These are phyloP conservation scores for Eucalyptus tenuipes DNA, from an alignment of 345 rosid genomes.

Conservation along the genomic window DNA sequence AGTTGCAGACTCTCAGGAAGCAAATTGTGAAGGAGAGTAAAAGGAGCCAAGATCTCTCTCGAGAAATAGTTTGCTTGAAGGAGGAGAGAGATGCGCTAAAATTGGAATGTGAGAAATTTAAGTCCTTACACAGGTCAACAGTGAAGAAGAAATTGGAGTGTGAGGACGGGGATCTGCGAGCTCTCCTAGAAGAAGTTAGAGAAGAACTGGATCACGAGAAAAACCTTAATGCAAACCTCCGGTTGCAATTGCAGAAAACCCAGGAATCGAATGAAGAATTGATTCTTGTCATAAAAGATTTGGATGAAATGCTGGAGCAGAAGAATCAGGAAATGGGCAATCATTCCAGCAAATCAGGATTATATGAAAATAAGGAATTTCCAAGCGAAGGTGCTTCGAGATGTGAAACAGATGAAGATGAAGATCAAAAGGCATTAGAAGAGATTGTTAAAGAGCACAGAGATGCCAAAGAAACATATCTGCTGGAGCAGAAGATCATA, in stretches of 20 bases:
- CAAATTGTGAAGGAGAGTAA: slow-evolving; percentile 79
- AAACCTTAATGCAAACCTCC: slow-evolving; percentile 54
- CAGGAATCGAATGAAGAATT: slow-evolving; percentile 83
- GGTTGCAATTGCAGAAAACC: slow-evolving; percentile 74
- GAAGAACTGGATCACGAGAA: slow-evolving; percentile 67
- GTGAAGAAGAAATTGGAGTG: slow-evolving; percentile 36
- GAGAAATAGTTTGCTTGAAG: slow-evolving; percentile 48
- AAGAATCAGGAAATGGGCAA: slow-evolving; percentile 22
- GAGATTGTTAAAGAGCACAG: slow-evolving; percentile 63
- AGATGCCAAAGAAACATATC: slow-evolving; percentile 34
- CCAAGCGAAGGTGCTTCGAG: slow-evolving; percentile 4
- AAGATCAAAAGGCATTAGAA: slow-evolving; percentile 80
- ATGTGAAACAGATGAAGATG: slow-evolving; percentile 55
- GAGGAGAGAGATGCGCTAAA: slow-evolving; percentile 57
- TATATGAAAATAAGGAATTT: slow-evolving; percentile 7
- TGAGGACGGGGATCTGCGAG: slow-evolving; percentile 48
- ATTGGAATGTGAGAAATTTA: slow-evolving; percentile 47
- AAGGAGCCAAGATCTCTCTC: slow-evolving; percentile 71
- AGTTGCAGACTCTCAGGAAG: slow-evolving; percentile 73
- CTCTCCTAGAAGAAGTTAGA: slow-evolving; percentile 59
- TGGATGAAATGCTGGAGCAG: slow-evolving; percentile 65
- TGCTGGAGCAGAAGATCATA: slow-evolving; percentile 56
- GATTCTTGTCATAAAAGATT: slow-evolving; percentile 81
- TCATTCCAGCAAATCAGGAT: slow-evolving; percentile 9
- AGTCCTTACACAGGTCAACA: slow-evolving; percentile 32